Percentiles rank a stretch among this genome's conserved stretches.
These are phyloP conservation scores for Trypanosoma cruzi DNA, from an alignment of 208 protist genomes.

Conservation along the genomic window DNA sequence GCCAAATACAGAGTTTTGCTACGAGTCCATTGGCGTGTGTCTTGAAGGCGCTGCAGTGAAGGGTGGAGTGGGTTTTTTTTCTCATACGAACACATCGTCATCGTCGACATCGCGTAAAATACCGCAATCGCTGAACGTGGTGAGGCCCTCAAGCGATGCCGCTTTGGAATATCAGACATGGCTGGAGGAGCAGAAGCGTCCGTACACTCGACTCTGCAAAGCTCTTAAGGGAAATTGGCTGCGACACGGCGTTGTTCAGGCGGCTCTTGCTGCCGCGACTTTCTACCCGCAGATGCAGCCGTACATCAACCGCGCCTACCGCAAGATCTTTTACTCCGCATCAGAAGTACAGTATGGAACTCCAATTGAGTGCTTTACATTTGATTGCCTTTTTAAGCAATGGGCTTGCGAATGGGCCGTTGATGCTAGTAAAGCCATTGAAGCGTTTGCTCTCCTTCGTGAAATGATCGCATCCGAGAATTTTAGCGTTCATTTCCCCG, in stretches of 20 bases:
- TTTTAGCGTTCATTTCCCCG: slow-evolving; percentile 75
- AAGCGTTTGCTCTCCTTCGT: slow-evolving; percentile 50
- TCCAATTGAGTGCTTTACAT: slow-evolving; percentile 69
- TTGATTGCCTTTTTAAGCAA: slow-evolving; percentile 83
- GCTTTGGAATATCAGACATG: slow-evolving; percentile 20
- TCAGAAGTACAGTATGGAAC: slow-evolving; percentile 52
- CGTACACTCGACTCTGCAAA: slow-evolving; percentile 16
- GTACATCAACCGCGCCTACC: slow-evolving; percentile 61
- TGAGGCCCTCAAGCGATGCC: not conserved
- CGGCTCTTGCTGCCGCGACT: slow-evolving; percentile 45
- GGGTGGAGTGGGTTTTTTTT: not conserved
- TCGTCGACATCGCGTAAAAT: not conserved
- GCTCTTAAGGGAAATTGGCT: slow-evolving; percentile 49
- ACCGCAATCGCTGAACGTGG: no score
- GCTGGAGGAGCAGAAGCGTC: slow-evolving; percentile 16
- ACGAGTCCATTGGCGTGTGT: slow-evolving; percentile 57
- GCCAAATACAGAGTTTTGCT: slow-evolving; percentile 76
- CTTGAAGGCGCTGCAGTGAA: slow-evolving; percentile 19
- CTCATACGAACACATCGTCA: not conserved
- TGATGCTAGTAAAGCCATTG: slow-evolving; percentile 38
- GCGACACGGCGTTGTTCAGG: slow-evolving; percentile 56
- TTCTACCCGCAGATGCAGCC: slow-evolving; percentile 53
- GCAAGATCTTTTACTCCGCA: slow-evolving; percentile 38
- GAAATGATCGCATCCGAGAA: slow-evolving; percentile 56
- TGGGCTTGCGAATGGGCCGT: slow-evolving; percentile 86